Percentiles rank a stretch among this genome's conserved stretches.
phyloP scores from a whole-genome alignment of 352 stramenopile genomes.

The Elongisporangium prolatum region DNA sequence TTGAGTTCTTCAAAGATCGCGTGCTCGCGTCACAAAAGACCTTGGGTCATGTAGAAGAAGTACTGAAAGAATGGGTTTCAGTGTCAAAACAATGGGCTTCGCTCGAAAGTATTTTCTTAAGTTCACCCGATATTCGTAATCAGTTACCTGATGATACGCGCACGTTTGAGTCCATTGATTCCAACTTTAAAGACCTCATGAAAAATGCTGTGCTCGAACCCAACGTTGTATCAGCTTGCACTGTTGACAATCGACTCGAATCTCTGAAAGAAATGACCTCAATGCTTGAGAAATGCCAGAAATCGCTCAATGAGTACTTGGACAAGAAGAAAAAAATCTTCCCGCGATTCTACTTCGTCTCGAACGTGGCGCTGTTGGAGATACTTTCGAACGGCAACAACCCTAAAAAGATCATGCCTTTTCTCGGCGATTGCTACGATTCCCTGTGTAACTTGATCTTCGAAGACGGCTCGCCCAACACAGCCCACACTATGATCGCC shows the following conservation, averaged over 20 bases:
- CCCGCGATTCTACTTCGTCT: conserved; percentile 89
- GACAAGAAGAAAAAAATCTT: conserved; percentile 93
- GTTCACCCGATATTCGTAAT: conserved; percentile 85
- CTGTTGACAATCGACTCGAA: conserved; percentile 76
- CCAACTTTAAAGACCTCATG: conserved; percentile 89
- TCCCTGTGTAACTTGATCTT: conserved; percentile 87
- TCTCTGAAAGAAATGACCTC: conserved; percentile 84
- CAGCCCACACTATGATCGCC: conserved; percentile 80
- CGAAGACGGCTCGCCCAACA: conserved; percentile 74
- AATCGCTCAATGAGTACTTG: conserved; percentile 85
- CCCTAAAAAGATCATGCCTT: conserved; percentile 97
- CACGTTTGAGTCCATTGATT: conserved; percentile 87
- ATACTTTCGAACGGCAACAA: conserved; percentile 92
- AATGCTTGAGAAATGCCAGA: conserved; percentile 88
- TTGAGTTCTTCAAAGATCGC: conserved; percentile 87
- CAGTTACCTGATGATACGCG: conserved; percentile 83
- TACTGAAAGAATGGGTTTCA: conserved; percentile 85
- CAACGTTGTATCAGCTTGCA: conserved; percentile 72
- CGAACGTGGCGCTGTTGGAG: conserved; percentile 82
- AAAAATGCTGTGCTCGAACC: conserved; percentile 87
- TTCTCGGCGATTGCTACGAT: conserved; percentile 97
- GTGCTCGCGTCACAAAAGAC: conserved; percentile 77
- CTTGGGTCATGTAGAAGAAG: conserved; percentile 80
- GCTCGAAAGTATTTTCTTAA: conserved; percentile 87
- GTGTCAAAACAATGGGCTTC: conserved; percentile 87